Conservation (phyloP, 148 eudicot genomes). For the Cornus controversa region DNA sequence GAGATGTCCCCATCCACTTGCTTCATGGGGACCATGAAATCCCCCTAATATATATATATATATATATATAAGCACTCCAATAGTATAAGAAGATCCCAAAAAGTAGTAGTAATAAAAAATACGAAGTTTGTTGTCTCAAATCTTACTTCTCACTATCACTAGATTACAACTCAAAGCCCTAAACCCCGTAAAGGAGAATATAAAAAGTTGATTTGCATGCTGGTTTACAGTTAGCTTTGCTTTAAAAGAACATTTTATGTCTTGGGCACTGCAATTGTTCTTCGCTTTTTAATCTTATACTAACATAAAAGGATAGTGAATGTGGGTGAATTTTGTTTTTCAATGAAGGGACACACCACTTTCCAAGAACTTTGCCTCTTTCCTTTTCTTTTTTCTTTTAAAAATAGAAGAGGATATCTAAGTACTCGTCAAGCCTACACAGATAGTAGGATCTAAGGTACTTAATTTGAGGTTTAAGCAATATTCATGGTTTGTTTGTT, state of each 20-base stretch:
- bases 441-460: neutral
- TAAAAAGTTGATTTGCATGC: slow-evolving; percentile 30
- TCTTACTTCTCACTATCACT: slow-evolving; percentile 11
- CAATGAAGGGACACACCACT: neutral
- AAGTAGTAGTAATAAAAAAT: too few relatives aligned
- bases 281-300: slow-evolving; percentile 24
- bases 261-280: slow-evolving; percentile 38
- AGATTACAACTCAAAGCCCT: slow-evolving; percentile 15
- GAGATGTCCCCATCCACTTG: slow-evolving; percentile 20
- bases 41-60: neutral
- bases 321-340: slow-evolving; percentile 5
- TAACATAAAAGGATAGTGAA: slow-evolving; percentile 19
- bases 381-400: neutral
- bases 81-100: slow-evolving; percentile 36
- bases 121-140: slow-evolving; percentile 14
- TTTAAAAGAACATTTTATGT: slow-evolving; percentile 41
- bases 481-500: too few relatives aligned
- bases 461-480: too few relatives aligned
- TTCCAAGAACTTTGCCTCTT: slow-evolving; percentile 16
- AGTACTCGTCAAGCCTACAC: neutral
- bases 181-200: slow-evolving; percentile 19
- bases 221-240: slow-evolving; percentile 38
- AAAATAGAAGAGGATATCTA: neutral
- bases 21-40: slow-evolving; percentile 33
- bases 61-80: too few relatives aligned